Evolutionary conservation across 1,139 yeast species (phyloP).

Genomic region (Sugiyamaella xylanicola): DNA sequence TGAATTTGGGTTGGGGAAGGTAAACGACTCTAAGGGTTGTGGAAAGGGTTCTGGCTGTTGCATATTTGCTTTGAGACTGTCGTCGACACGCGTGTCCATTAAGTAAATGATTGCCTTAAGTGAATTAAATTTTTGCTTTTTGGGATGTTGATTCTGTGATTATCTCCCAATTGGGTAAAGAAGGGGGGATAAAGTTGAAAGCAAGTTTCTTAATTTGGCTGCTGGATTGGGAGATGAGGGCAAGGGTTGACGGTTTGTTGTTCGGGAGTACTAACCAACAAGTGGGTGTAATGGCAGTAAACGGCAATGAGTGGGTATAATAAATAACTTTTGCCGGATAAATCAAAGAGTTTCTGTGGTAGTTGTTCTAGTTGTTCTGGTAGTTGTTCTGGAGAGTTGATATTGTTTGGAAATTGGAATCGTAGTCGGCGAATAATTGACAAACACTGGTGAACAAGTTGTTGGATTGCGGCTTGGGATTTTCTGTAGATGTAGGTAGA

Average conservation of each 20-base stretch:
- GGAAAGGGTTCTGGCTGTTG: slow-evolving; percentile 21
- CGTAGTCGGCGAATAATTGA: no score
- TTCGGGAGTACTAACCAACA: no score
- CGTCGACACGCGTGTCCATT: slow-evolving; percentile 7
- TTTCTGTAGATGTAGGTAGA: no score
- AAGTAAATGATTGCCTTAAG: slow-evolving; percentile 3
- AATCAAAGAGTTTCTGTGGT: no score
- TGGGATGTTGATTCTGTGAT: slow-evolving; percentile 8
- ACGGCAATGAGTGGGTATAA: neutral
- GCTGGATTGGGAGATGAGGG: neutral
- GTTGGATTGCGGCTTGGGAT: no score
- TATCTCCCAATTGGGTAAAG: slow-evolving; percentile 13
- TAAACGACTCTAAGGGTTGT: slow-evolving; percentile 19
- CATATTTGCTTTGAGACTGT: slow-evolving; percentile 15
- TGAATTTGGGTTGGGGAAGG: slow-evolving; percentile 21
- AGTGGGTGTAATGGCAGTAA: no score
- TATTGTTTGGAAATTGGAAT: no score
- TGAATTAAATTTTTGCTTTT: neutral
- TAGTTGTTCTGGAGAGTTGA: no score
- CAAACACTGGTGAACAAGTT: neutral
- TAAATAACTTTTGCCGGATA: no score
- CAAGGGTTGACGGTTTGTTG: slow-evolving; percentile 1
- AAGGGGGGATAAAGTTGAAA: slow-evolving; percentile 13
- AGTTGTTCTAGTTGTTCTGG: no score
- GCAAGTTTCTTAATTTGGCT: neutral